Base-by-base conservation (phyloP, 1,139 yeast genomes). In the Saccharomycopsis phalli region DNA sequence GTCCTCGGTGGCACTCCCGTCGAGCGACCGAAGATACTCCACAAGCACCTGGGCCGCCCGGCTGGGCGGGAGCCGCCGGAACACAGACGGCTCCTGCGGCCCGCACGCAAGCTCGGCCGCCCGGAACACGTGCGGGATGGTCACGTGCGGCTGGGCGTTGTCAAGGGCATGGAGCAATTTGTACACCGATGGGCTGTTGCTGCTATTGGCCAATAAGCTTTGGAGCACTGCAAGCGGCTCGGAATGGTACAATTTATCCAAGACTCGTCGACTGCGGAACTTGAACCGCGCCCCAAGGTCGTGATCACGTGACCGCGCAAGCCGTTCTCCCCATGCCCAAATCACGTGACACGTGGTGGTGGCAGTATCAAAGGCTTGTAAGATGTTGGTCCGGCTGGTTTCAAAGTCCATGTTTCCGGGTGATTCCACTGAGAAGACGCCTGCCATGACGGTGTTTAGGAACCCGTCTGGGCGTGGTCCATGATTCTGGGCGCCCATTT, bases 361-460 rank as follows among this genome's bases (percentile, higher is more conserved):
- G 0, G 82, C 75, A 49, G 72, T 76, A 46, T 74, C 81, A 54
- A 83, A 73, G 8, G 93, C 73, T 32, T 73, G 63, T 20, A 81
- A 56, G 3, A 81, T 68, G 1, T 80, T 68, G 46, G 70, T 65
- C 22, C 78, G 59, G 44, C 75, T 72, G 43, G 67, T 66, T 42
- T 69, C 76, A 19, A 71, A 72, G 2, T 74, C 64, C 37, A 75
- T 63, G 4, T 70, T 69, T 4, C 69, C 66, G 0, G 87, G 81
- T 0, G 83, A 68, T 50, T 87, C 96, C 8, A 81, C 74, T 45
- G 78, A 81, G 54, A 88, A 84, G 0, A 87, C 95, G 2, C 95
- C 95, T 49, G 83, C 87, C 37, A 81, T 80, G 10, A 83, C 88
- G 45, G 74, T 75, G 0, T 86, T 86, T 48, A 82, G 71, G 54